Conservation (phyloP, 1,139 yeast genomes). For the Debaryomycetaceae sp. region DNA sequence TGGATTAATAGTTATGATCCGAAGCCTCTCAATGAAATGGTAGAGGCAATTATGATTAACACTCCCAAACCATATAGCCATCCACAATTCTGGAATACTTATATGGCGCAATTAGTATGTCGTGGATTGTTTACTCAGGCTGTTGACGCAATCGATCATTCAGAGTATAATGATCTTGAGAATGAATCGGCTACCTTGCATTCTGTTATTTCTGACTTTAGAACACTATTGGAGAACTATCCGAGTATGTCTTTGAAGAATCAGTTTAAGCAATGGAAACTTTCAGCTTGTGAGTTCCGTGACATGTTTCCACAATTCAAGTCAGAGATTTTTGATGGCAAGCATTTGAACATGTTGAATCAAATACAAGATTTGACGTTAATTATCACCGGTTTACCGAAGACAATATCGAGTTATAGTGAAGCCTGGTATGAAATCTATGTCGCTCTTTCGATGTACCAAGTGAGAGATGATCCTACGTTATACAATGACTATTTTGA, state of each 20-base stretch:
- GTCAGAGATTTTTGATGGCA: constrained; percentile 16
- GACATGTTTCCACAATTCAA: constrained; percentile 33
- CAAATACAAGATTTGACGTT: constrained; percentile 44
- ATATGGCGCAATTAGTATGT: constrained; percentile 52
- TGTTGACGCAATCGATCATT: constrained; percentile 41
- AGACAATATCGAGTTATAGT: constrained; percentile 46
- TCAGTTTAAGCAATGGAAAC: constrained; percentile 50
- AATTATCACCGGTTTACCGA: constrained; percentile 52
- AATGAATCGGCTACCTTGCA: constrained; percentile 24
- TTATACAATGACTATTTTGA: constrained; percentile 34
- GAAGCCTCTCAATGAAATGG: constrained; percentile 51
- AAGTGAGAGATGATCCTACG: constrained; percentile 45
- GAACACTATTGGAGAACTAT: constrained; percentile 36
- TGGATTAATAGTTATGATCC: constrained; percentile 71
- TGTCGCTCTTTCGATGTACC: constrained; percentile 58
- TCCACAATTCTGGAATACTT: constrained; percentile 60
- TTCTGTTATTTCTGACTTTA: constrained; percentile 48
- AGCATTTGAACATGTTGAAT: constrained; percentile 25
- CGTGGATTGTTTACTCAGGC: constrained; percentile 67
- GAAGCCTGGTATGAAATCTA: constrained; percentile 72
- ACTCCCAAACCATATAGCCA: constrained; percentile 50
- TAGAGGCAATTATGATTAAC: constrained; percentile 42
- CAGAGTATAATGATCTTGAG: constrained; percentile 37
- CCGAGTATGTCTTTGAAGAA: constrained; percentile 39
- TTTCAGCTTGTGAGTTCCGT: constrained; percentile 47